These are phyloP conservation scores for Phaffomyces antillensis DNA, from an alignment of 805 yeast genomes.

Conservation along the genomic window DNA sequence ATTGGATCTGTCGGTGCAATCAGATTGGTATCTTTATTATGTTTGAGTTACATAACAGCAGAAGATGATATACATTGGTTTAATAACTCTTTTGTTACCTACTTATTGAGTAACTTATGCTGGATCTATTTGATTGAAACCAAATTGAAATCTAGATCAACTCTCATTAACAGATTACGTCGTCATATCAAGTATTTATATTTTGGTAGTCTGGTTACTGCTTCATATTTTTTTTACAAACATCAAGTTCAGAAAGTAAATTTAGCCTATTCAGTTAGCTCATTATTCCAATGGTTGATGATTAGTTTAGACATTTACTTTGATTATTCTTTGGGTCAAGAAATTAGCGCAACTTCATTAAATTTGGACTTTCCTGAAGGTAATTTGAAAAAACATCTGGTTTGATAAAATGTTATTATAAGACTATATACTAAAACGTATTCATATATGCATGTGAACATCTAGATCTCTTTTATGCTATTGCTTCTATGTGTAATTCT, in stretches of 20 bases:
- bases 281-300: constrained; percentile 13
- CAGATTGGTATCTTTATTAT: constrained; percentile 6
- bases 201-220: not conserved
- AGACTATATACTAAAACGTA: not conserved
- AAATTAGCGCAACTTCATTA: constrained; percentile 1
- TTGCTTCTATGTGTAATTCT: no score
- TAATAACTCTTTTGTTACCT: constrained; percentile 8
- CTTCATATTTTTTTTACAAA: constrained; percentile 8
- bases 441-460: not conserved
- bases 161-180: not conserved
- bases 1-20: not conserved
- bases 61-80: constrained; percentile 6
- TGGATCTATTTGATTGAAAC: constrained; percentile 10
- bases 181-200: constrained; percentile 1
- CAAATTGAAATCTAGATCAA: not conserved
- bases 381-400: constrained; percentile 2
- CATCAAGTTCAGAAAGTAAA: constrained; percentile 12
- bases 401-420: not conserved
- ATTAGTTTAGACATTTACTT: constrained; percentile 9
- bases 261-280: constrained; percentile 12
- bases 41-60: constrained; percentile 8
- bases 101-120: constrained; percentile 1
- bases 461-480: no score
- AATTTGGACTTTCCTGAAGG: constrained; percentile 5
- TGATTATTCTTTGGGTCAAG: constrained; percentile 6